Base-by-base conservation (phyloP, 306 rosid species). In the Erythrophleum fordii region DNA sequence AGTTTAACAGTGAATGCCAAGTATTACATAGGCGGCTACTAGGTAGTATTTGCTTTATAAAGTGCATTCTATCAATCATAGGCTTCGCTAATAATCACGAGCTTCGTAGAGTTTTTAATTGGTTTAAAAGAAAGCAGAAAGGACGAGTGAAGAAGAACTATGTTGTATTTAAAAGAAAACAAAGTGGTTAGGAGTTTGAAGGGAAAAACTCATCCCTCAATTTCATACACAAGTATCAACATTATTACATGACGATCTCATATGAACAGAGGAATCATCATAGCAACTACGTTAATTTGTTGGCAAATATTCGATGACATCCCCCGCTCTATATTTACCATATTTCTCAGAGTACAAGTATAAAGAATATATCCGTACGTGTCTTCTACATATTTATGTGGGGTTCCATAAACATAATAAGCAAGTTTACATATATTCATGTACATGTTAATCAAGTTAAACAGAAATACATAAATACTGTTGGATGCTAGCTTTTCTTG, bases 51-150 rank as follows among this genome's bases (percentile, higher is more conserved):
- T 73, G 77, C 77, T 49, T 52, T 78, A 65, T 69, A 64, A 83
- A 81, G 69, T 75, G 83, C 56, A 81, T 62, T 51, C 18, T 35
- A 55, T 58, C 48, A 70, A 60, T 55, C 79, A 75, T 39, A 49
- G 35, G 75, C 34, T 73, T 80, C 58, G 69, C 55, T 55, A 64
- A 67, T 44, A 64, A 44, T 52, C 78, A 39, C 77, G 44, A 55
- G 83, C 72, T 80, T 71, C 75, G 74, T 56, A 59, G 45, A 26
- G 55, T 78, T 73, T 35, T 77, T 69, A 80, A 41, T 80, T n/a
- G 35, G 73, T 55, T 56, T 39, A 58, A 37, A 74, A 35, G 22
- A 20, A 58, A 35, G 22, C 5, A 22, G 14, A 73, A 45, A 34
- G 67, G 68, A 73, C 20, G 60, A 73, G 6, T 5, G 84, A 52